Percentiles rank a stretch among this genome's conserved stretches.
Evolutionary conservation across 2,329 filamentous ascomycete species (phyloP).

Genomic region (Talaromyces sp.): DNA sequence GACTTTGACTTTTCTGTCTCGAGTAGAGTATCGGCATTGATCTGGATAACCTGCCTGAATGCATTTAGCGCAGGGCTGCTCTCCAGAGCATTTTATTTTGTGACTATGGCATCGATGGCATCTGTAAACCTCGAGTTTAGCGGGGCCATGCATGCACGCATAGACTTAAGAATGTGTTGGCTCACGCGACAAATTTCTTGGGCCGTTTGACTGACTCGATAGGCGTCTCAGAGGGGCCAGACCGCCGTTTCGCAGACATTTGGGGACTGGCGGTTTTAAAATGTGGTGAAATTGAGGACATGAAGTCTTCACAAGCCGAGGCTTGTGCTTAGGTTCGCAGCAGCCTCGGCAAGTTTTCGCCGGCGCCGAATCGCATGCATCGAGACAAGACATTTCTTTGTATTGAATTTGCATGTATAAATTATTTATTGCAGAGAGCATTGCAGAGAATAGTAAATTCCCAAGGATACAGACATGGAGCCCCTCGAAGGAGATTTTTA

Average conservation of each 20-base stretch:
- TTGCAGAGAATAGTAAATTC: too few relatives aligned
- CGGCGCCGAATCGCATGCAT: background rate
- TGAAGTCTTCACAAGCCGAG: background rate
- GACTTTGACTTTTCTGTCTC: conserved; percentile 39
- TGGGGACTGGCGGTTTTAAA: background rate
- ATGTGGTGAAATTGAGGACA: background rate
- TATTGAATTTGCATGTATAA: background rate
- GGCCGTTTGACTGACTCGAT: background rate
- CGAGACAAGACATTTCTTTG: background rate
- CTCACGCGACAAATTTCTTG: background rate
- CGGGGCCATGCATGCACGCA: background rate
- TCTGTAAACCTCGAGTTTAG: conserved; percentile 11
- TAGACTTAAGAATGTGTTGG: background rate
- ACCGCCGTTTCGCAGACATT: background rate
- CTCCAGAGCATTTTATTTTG: conserved; percentile 45
- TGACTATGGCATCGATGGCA: conserved; percentile 42
- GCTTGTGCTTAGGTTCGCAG: background rate
- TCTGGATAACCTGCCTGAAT: conserved; percentile 29
- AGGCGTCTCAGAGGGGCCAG: background rate
- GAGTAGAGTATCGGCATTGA: conserved; percentile 36
- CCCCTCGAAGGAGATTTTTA: too few relatives aligned
- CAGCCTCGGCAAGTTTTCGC: background rate
- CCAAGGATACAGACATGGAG: too few relatives aligned
- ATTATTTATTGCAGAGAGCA: too few relatives aligned
- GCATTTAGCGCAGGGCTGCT: conserved; percentile 39